Evolutionary conservation across 2,329 filamentous ascomycete species (phyloP).

Genomic region (Sporothrix globosa): DNA sequence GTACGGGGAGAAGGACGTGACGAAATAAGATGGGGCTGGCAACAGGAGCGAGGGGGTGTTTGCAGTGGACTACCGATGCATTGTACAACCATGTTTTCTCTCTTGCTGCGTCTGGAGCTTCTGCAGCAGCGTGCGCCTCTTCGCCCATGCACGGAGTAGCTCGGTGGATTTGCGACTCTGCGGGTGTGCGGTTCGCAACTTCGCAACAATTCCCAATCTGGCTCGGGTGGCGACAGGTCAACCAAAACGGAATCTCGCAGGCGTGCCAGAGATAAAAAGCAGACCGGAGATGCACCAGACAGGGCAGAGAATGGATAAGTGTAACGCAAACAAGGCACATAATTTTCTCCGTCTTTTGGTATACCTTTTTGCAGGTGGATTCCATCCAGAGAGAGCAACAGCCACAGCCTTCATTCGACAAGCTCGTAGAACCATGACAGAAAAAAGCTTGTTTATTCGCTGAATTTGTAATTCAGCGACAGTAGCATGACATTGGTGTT

Average conservation of each 20-base stretch:
- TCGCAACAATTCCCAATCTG: not conserved
- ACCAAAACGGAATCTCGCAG: not conserved
- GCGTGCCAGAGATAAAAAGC: not conserved
- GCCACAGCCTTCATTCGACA: not conserved
- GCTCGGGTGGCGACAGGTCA: not conserved
- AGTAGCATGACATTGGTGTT: no score
- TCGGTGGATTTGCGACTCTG: not conserved
- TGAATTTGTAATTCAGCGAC: no score
- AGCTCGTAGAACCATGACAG: not conserved
- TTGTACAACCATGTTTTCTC: not conserved
- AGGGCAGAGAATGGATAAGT: not conserved
- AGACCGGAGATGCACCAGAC: not conserved
- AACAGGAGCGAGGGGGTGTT: no score
- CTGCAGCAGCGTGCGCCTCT: not conserved
- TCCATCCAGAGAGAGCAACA: not conserved
- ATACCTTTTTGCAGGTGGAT: not conserved
- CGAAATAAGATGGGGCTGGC: not conserved
- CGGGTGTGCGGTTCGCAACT: not conserved
- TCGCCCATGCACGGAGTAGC: not conserved
- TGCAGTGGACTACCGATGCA: conserved; percentile 15
- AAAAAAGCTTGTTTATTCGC: no score
- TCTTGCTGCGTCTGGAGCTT: not conserved
- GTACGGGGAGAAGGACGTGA: not conserved
- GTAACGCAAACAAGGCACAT: not conserved
- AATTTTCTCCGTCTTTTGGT: conserved; percentile 1